Evolutionary conservation across 1,139 yeast genomes (phyloP).

Genomic region (Protomyces inundatus): DNA sequence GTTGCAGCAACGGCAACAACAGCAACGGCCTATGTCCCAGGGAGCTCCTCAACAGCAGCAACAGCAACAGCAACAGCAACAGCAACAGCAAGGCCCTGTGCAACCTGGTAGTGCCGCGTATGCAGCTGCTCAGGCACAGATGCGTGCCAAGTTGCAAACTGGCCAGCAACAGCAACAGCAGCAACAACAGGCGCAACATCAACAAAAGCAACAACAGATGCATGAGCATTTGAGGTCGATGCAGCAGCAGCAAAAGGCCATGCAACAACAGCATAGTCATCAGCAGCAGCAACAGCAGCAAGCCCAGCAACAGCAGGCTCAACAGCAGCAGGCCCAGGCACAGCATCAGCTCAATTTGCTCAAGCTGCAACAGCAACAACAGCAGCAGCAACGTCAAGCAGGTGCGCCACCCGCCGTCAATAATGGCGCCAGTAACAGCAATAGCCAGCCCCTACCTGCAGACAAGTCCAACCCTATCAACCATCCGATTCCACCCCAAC

Average conservation of each 20-base stretch:
- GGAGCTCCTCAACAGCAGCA: not conserved
- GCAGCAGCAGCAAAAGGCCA: slow-evolving; percentile 1
- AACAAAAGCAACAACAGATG: not conserved
- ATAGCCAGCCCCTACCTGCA: not conserved
- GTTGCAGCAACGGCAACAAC: slow-evolving; percentile 1
- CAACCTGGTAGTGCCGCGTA: not conserved
- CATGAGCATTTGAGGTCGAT: not conserved
- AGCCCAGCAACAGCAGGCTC: not conserved
- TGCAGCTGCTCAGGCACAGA: not conserved
- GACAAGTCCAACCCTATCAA: slow-evolving; percentile 9
- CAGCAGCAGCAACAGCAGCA: slow-evolving; percentile 9
- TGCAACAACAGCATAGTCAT: not conserved
- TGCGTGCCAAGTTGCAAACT: not conserved
- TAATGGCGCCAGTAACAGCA: not conserved
- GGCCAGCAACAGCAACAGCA: slow-evolving; percentile 1
- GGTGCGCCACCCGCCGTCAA: not conserved
- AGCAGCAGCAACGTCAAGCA: not conserved
- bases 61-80: not conserved
- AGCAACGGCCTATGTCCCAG: not conserved
- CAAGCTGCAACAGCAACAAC: not conserved
- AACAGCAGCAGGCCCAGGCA: not conserved
- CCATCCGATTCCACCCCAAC: slow-evolving; percentile 8
- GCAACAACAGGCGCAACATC: not conserved
- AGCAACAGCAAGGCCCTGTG: not conserved
- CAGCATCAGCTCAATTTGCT: not conserved